Base-by-base conservation (phyloP, 345 rosid genomes). In the Pseudoturritis turrita region DNA sequence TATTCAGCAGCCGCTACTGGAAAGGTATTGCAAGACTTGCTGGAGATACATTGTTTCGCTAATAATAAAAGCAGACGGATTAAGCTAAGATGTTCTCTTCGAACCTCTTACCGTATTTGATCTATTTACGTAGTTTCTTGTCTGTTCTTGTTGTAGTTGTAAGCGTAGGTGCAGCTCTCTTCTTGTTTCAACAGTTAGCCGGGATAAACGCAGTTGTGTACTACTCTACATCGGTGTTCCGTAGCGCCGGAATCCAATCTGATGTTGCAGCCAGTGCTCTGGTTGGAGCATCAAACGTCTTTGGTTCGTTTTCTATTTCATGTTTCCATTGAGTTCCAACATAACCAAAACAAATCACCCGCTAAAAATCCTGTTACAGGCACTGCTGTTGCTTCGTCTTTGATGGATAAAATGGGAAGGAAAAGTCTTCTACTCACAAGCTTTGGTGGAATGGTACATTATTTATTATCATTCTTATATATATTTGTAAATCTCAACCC, bases 261-360 rank as follows among this genome's bases (percentile, higher is more conserved):
- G 98, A 95, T 82, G 96, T 95, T 55, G 97, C 99, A 72, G 98
- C 99, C 39, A 95, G 99, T 84, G 99, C 98, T 75, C 89, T 95
- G 41, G 99, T 95, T 75, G 99, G 98, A 73, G 97, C 97, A 59
- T 81, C 99, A 73, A 95, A 95, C 64, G 99, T 95, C 78, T 81
- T 95, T 68, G 99, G 98, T 95, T 66, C 1, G 72, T 40, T 17
- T 43, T 19, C 39, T 43, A 14, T 41, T 33, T 46, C 25, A 26
- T 31, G 43, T 41, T 63, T 26, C n/a, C 12, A 9, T 23, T 71
- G 23, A 50, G 18, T 71, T 64, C 46, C 65, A 63, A 35, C 52
- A 60, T 43, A 28, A 29, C 1, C 2, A 9, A 14, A 10, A 62
- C 47, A 15, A 29, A 29, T 45, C 49, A 63, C 31, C 23, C 1